phyloP scores from a whole-genome alignment of 2,329 filamentous ascomycete genomes.

The Colletotrichum echinochloae region DNA sequence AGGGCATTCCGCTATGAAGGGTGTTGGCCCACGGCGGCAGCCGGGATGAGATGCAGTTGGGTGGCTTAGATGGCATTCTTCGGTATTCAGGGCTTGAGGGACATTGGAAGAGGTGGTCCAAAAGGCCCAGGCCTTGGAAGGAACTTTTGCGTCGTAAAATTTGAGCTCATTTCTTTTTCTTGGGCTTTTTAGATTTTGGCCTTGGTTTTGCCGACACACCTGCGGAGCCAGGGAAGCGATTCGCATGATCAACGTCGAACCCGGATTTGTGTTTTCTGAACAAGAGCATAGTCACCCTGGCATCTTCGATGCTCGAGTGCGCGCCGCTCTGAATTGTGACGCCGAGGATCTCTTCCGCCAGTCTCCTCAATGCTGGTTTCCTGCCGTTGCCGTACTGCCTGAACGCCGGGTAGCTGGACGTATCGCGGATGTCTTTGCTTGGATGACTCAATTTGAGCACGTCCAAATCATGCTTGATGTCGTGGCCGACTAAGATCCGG shows the following conservation, averaged over 20 bases:
- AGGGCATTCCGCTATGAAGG: slow-evolving; percentile 73
- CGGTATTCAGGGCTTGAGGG: background rate
- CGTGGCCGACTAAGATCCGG: slow-evolving; percentile 85
- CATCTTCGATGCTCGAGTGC: slow-evolving; percentile 81
- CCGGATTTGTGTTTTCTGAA: slow-evolving; percentile 85
- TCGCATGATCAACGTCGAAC: slow-evolving; percentile 85
- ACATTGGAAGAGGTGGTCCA: background rate
- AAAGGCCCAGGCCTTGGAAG: background rate
- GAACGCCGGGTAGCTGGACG: slow-evolving; percentile 81
- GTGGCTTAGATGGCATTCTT: background rate
- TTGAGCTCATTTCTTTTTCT: slow-evolving; percentile 55
- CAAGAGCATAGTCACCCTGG: slow-evolving; percentile 88
- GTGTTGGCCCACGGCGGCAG: background rate
- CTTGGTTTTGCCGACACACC: slow-evolving; percentile 43
- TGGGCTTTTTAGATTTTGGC: slow-evolving; percentile 55
- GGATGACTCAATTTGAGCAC: slow-evolving; percentile 85
- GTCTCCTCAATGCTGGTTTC: slow-evolving; percentile 73
- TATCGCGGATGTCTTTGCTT: slow-evolving; percentile 83
- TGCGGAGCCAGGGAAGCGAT: slow-evolving; percentile 64
- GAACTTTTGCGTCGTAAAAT: background rate
- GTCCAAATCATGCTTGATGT: slow-evolving; percentile 81
- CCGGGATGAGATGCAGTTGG: background rate
- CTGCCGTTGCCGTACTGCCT: slow-evolving; percentile 74
- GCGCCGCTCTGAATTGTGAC: slow-evolving; percentile 73
- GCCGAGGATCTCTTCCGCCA: slow-evolving; percentile 68